Percentiles rank a stretch among this genome's conserved stretches.
Evolutionary conservation across 140 eudicot species (phyloP).

Genomic region (Bidens hawaiensis): DNA sequence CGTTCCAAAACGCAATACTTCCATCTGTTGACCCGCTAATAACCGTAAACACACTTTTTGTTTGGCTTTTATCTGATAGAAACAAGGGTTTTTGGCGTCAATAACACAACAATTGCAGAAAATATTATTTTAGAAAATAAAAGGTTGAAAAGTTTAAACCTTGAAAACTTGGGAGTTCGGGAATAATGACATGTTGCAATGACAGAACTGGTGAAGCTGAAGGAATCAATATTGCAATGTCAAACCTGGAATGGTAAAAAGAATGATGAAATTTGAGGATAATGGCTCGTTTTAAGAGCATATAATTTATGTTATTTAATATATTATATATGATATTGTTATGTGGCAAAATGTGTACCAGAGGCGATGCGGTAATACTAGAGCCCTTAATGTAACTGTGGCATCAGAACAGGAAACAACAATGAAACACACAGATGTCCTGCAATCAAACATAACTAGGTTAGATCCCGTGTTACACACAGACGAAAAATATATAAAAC

Average conservation of each 20-base stretch:
- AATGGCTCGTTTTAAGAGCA: conserved; percentile 1
- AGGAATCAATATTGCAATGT: conserved; percentile 72
- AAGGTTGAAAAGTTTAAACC: conserved; percentile 51
- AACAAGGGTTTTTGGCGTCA: background rate
- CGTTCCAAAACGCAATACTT: conserved; percentile 90
- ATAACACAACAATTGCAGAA: background rate
- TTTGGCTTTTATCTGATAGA: conserved; percentile 44
- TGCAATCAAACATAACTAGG: conserved; percentile 30
- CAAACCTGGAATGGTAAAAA: conserved; percentile 66
- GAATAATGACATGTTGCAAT: conserved; percentile 72
- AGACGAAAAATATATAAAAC: too few species aligned
- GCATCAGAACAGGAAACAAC: conserved; percentile 92
- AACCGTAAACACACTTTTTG: conserved; percentile 50
- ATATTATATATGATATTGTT: conserved; percentile 4
- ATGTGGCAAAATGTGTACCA: conserved; percentile 49
- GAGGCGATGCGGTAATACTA: conserved; percentile 77
- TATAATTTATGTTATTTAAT: background rate
- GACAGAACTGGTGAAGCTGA: conserved; percentile 81
- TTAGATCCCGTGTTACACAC: too few species aligned
- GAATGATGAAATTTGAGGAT: conserved; percentile 1
- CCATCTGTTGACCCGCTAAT: conserved; percentile 95
- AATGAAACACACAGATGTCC: conserved; percentile 80
- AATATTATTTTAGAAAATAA: background rate
- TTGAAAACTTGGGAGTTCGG: conserved; percentile 34
- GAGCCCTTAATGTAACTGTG: conserved; percentile 80